phyloP scores from a whole-genome alignment of 495 filamentous ascomycete species.

The Penicillium lagena region DNA sequence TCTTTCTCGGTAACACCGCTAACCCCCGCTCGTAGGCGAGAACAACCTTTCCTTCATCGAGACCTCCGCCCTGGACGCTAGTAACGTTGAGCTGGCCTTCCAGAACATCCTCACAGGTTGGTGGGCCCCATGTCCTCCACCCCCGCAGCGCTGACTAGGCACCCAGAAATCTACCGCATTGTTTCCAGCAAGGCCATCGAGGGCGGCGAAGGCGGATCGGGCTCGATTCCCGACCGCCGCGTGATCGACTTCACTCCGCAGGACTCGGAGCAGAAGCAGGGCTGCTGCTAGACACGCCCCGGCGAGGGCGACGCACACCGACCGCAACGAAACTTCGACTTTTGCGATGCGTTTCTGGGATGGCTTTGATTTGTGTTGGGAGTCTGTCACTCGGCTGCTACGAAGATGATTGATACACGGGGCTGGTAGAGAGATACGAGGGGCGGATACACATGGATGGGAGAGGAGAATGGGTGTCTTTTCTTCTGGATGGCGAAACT shows the following conservation, averaged over 20 bases:
- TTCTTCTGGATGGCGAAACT: too few species aligned
- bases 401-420: conserved; percentile 35
- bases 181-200: conserved; percentile 97
- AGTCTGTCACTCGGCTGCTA: conserved; percentile 33
- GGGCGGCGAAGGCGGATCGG: conserved; percentile 71
- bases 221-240: conserved; percentile 62
- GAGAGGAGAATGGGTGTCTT: conserved; percentile 5
- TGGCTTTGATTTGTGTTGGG: conserved; percentile 34
- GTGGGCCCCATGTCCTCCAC: conserved; percentile 11
- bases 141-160: background rate
- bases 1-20: background rate
- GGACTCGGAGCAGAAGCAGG: conserved; percentile 69
- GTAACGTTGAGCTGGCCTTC: conserved; percentile 99
- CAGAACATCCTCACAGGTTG: conserved; percentile 98
- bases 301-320: conserved; percentile 18
- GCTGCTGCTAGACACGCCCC: conserved; percentile 68
- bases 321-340: conserved; percentile 34
- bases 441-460: too few species aligned
- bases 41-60: conserved; percentile 66
- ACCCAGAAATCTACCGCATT: conserved; percentile 95
- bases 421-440: conserved; percentile 20
- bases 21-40: conserved; percentile 13
- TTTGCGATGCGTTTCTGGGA: conserved; percentile 38
- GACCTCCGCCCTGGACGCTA: conserved; percentile 96
- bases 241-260: conserved; percentile 73